Evolutionary conservation across 2,329 filamentous ascomycete genomes (phyloP), one percentile per base, ranked within the genome.

Genomic region (Arthroderma sp.): DNA sequence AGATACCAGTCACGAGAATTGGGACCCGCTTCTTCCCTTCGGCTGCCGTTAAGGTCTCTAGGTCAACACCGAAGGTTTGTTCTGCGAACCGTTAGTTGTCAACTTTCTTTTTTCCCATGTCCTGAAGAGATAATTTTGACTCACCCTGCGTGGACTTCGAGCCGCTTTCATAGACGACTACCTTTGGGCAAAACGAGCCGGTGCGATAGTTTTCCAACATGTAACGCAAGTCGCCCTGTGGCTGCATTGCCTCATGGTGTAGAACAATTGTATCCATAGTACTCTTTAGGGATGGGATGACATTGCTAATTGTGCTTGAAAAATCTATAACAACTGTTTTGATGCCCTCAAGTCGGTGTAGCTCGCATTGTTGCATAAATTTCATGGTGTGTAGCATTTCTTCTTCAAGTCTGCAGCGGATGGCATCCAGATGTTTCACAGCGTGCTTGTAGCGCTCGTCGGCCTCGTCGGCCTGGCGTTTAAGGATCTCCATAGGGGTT

Each of bases 231-330:
- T 98, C 93, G 39, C 88, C 87, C 52, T 84, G 71, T 4, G 93
- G 93, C 71, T 97, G 93, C n/a, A 98, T 88, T 0, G 93, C 97
- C 77, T 98, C 93, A 71, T 98, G 93, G 75, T 94, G 98, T 51
- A 98, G 80, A 84, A 98, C 90, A 91, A 98, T 96, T 69, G 94
- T 90, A 75, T 98, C 93, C 23, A 98, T 90, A 0, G 91, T 90
- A 59, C 91, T 91, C 73, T 97, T 93, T 61, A 98, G 76, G 67
- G 88, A 94, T 17, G 93, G 94, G 61, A 98, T 97, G 66, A 96
- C 91, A 67, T 98, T 98, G 78, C 91, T 91, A 71, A 98, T 88
- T 38, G 91, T 90, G 49, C 93, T 93, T 3, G 91, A 96, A 72
- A 98, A 97, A 74, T 98, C 94, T 44, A 98, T 81, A 61, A 98